Percentiles rank a stretch among this genome's conserved stretches.
These are phyloP conservation scores for Penicillium salamii DNA, from an alignment of 495 filamentous ascomycete species.

Conservation along the genomic window DNA sequence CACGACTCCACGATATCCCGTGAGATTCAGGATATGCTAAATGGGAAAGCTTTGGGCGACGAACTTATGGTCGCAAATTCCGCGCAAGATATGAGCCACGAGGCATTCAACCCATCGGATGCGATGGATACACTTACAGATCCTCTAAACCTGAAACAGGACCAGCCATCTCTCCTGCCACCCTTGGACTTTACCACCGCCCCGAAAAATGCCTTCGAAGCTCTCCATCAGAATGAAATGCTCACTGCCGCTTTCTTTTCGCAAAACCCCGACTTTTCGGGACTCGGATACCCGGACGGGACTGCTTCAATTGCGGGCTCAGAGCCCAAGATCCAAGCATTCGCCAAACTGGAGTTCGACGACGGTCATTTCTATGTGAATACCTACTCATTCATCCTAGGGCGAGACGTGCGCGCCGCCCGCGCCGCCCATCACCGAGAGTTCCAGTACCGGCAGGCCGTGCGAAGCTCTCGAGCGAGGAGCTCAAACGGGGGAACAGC, in stretches of 20 bases:
- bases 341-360: conserved; percentile 67
- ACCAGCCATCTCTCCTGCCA: conserved; percentile 36
- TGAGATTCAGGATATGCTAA: conserved; percentile 19
- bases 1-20: conserved; percentile 14
- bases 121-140: conserved; percentile 32
- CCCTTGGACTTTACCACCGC: conserved; percentile 36
- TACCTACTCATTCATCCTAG: conserved; percentile 62
- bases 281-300: conserved; percentile 40
- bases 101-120: conserved; percentile 15
- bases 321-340: conserved; percentile 55
- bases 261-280: conserved; percentile 38
- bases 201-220: conserved; percentile 37
- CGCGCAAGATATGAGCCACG: conserved; percentile 5
- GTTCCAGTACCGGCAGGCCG: conserved; percentile 41
- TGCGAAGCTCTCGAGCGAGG: conserved; percentile 41
- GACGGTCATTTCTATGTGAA: conserved; percentile 74
- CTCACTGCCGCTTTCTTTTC: conserved; percentile 42
- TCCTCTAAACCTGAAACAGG: conserved; percentile 33
- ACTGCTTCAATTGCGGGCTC: conserved; percentile 40
- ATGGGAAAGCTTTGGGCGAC: conserved; percentile 16
- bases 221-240: conserved; percentile 42
- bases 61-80: conserved; percentile 16
- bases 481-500: conserved; percentile 47
- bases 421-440: conserved; percentile 50
- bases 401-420: conserved; percentile 59